These are phyloP conservation scores for Coemansia sp. DNA, from an alignment of 371 early-diverging fungal species.

Conservation along the genomic window DNA sequence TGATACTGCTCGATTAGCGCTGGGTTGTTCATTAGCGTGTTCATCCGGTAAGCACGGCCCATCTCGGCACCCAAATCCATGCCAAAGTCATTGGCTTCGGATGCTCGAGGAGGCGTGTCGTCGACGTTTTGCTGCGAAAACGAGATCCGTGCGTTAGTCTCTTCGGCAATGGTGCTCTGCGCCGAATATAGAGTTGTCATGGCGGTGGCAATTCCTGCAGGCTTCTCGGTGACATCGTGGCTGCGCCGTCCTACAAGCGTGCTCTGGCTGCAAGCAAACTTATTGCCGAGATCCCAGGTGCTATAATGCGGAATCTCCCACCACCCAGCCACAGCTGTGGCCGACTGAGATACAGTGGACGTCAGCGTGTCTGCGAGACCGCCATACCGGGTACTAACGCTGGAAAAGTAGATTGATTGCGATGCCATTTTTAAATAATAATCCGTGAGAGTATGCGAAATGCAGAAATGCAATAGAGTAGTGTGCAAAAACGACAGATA, in stretches of 20 bases:
- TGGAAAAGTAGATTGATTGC: slow-evolving; percentile 21
- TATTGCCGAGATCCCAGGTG: slow-evolving; percentile 48
- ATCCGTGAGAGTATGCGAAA: not conserved
- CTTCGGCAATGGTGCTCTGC: slow-evolving; percentile 41
- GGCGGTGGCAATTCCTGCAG: slow-evolving; percentile 27
- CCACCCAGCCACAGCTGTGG: slow-evolving; percentile 32
- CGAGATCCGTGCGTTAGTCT: slow-evolving; percentile 32
- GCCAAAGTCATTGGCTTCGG: slow-evolving; percentile 37
- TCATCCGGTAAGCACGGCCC: slow-evolving; percentile 48
- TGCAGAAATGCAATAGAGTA: not conserved
- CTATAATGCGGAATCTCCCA: slow-evolving; percentile 49
- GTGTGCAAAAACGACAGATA: not conserved
- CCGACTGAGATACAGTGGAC: slow-evolving; percentile 2
- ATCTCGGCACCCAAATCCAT: slow-evolving; percentile 38
- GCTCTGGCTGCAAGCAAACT: slow-evolving; percentile 50
- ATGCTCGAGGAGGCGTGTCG: slow-evolving; percentile 15
- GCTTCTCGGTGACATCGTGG: slow-evolving; percentile 22
- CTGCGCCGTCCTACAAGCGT: slow-evolving; percentile 46
- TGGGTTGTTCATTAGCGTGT: slow-evolving; percentile 48
- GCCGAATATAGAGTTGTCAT: slow-evolving; percentile 40
- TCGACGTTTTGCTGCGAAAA: slow-evolving; percentile 19
- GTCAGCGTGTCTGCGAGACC: slow-evolving; percentile 15
- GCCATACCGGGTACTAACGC: slow-evolving; percentile 18
- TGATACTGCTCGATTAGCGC: slow-evolving; percentile 56
- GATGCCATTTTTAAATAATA: slow-evolving; percentile 14